Percentiles rank a stretch among this genome's conserved stretches.
Conservation (phyloP, 805 yeast genomes). For the Nakazawaea ambrosiae region DNA sequence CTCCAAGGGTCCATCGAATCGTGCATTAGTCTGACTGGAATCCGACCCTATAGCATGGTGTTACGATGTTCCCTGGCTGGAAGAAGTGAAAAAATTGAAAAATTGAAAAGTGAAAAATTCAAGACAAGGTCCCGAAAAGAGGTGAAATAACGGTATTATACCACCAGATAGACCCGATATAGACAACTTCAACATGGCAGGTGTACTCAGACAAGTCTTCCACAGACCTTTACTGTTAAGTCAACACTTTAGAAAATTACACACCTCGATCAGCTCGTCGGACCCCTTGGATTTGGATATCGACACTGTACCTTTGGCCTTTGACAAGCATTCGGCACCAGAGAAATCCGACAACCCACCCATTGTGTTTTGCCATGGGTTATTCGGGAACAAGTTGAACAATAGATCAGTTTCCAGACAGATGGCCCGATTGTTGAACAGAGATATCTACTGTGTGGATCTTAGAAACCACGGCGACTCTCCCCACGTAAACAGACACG, state of each 20-base stretch:
- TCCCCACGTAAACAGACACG: constrained; percentile 66
- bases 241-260: neutral
- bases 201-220: no score
- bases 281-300: constrained; percentile 3
- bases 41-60: no score
- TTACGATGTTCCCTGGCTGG: no score
- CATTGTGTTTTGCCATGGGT: constrained; percentile 76
- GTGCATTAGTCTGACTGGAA: no score
- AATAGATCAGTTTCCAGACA: constrained; percentile 72
- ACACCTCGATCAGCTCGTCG: neutral
- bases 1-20: no score
- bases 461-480: constrained; percentile 91
- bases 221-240: no score
- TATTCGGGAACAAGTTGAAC: constrained; percentile 80
- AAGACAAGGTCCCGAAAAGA: no score
- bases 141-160: no score
- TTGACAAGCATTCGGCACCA: constrained; percentile 11
- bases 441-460: constrained; percentile 68
- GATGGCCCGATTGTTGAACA: constrained; percentile 35
- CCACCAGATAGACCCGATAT: no score
- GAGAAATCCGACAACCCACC: constrained; percentile 31
- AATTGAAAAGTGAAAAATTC: no score
- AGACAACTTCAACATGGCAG: no score
- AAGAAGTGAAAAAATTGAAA: no score
- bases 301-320: constrained; percentile 13